These are phyloP conservation scores for Ustilago nuda DNA, from an alignment of 1,284 basidiomycete genomes.

Conservation along the genomic window DNA sequence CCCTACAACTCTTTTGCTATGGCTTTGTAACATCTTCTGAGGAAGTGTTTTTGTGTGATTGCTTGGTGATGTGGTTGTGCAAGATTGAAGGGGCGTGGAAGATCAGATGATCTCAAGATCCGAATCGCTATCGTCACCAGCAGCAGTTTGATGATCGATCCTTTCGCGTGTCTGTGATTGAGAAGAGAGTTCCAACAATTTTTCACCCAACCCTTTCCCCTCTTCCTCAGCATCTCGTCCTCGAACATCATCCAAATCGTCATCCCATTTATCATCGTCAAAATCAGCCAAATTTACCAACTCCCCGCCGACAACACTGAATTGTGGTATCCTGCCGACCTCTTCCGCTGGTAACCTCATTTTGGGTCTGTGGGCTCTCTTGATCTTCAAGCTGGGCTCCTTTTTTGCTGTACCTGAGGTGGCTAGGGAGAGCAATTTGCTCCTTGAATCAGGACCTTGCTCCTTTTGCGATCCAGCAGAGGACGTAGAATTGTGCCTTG, in stretches of 20 bases:
- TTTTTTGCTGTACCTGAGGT: not conserved
- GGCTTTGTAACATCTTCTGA: not conserved
- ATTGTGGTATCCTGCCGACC: constrained; percentile 1
- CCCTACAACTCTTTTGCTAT: no score
- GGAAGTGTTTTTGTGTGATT: not conserved
- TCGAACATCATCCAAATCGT: constrained; percentile 20
- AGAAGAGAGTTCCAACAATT: constrained; percentile 8
- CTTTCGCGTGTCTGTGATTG: not conserved
- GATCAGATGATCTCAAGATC: constrained; percentile 41
- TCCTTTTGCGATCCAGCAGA: not conserved
- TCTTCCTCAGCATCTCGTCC: not conserved
- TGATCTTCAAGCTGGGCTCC: constrained; percentile 28
- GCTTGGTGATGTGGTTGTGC: not conserved
- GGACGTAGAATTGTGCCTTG: constrained; percentile 6
- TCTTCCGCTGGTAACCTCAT: constrained; percentile 21
- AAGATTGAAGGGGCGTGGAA: not conserved
- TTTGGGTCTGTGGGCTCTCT: constrained; percentile 36
- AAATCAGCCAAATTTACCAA: constrained; percentile 35
- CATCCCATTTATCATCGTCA: constrained; percentile 32
- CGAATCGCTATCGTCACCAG: constrained; percentile 22
- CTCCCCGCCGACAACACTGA: constrained; percentile 34
- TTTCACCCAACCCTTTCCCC: constrained; percentile 6
- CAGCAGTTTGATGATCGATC: not conserved
- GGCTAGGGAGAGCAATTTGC: constrained; percentile 31
- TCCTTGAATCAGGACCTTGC: constrained; percentile 18